Base-by-base conservation (phyloP, 2,329 filamentous ascomycete genomes). In the Lachnellula arida region DNA sequence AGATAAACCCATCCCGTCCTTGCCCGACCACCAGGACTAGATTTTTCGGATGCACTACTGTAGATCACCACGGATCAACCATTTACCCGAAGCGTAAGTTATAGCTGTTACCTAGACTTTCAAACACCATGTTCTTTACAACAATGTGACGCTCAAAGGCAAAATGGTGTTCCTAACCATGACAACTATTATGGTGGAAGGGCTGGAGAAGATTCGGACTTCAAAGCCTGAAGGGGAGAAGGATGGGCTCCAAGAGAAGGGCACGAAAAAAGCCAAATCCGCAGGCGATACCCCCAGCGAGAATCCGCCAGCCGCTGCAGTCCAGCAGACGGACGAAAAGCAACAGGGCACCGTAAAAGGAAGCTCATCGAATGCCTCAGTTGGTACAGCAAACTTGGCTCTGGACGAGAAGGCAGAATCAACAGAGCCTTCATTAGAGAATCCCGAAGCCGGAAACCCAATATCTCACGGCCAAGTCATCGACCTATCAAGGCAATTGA, bases 91-190 rank as follows among this genome's bases (percentile, higher is more conserved):
- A 25, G 53, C 12, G 59, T 47, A 32, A 8, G 28, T 11, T 32
- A 42, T 44, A 56, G 56, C 49, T 55, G 52, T 46, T 23, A 59
- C 53, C 50, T 57, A 11, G 40, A 43, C 11, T 32, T 47, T 37
- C 50, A 7, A 34, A 56, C 54, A 53, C 46, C 49, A 25, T 51
- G 23, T 22, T 32, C 19, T 15, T 7, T 32, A 32, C n/a, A 6
- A 55, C 48, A 51, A 58, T 54, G 54, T 37, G 39, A 54, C 54
- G 51, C 52, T 15, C 25, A 51, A 53, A 42, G 28, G 40, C 46
- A 60, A 63, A 2, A 93, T 93, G 89, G 88, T 92, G 17, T 77
- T 88, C 44, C 82, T 94, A 43, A 89, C 85, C n/a, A 87, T 91
- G 78, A 92, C 88, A 4, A 71, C 81, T 64, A 76, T 81, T 63